phyloP scores from a whole-genome alignment of 331 rosid species.

The Rosa hybrid region DNA sequence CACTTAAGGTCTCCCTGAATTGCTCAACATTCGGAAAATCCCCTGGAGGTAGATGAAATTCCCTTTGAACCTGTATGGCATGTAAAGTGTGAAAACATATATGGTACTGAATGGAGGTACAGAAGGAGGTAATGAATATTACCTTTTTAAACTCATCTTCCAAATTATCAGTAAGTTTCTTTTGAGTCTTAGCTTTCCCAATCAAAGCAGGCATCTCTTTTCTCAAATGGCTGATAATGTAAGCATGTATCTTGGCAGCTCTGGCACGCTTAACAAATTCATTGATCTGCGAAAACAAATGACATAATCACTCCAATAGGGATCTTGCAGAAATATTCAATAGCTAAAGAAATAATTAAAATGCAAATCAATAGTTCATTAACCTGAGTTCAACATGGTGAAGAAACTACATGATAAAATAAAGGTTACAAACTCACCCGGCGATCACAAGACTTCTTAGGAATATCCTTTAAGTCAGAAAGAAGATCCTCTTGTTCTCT shows the following conservation, averaged over 20 bases:
- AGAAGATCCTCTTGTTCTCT: slow-evolving; percentile 85
- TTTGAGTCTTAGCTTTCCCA: slow-evolving; percentile 89
- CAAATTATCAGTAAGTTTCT: slow-evolving; percentile 66
- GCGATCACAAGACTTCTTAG: slow-evolving; percentile 95
- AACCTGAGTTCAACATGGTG: not conserved
- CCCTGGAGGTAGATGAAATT: slow-evolving; percentile 81
- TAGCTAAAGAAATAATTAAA: not conserved
- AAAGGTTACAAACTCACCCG: slow-evolving; percentile 48
- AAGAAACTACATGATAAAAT: not conserved
- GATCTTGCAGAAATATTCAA: not conserved
- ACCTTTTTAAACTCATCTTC: slow-evolving; percentile 86
- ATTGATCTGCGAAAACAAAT: slow-evolving; percentile 66
- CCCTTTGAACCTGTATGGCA: slow-evolving; percentile 69
- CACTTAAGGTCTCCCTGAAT: slow-evolving; percentile 57
- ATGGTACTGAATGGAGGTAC: not conserved
- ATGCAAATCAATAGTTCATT: not conserved
- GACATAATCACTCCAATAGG: not conserved
- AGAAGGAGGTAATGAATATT: not conserved
- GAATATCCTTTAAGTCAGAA: slow-evolving; percentile 74
- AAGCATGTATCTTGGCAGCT: slow-evolving; percentile 93
- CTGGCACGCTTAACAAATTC: slow-evolving; percentile 96
- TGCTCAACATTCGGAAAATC: slow-evolving; percentile 83
- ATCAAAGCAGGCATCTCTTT: slow-evolving; percentile 96
- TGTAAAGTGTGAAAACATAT: not conserved
- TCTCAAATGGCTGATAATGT: slow-evolving; percentile 86